Conservation (phyloP, 2,329 filamentous ascomycete genomes). For the Venturia oleaginea region DNA sequence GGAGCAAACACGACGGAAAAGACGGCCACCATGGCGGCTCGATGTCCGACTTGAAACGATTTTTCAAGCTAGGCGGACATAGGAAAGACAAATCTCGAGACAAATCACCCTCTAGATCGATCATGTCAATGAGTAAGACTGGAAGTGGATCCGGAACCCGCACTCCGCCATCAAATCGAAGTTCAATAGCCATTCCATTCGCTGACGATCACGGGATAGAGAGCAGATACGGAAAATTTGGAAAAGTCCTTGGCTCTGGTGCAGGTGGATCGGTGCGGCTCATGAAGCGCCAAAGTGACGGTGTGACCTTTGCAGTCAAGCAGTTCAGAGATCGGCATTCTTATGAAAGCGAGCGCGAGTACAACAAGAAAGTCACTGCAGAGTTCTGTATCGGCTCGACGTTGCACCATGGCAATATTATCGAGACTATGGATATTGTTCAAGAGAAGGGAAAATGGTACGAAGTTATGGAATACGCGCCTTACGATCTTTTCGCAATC, state of each 20-base stretch:
- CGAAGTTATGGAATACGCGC: conserved; percentile 98
- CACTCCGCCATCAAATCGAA: conserved; percentile 27
- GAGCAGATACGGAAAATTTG: conserved; percentile 92
- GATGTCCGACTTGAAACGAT: conserved; percentile 93
- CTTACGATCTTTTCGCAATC: conserved; percentile 90
- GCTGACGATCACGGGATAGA: conserved; percentile 85
- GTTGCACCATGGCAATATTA: conserved; percentile 94
- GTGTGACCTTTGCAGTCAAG: conserved; percentile 92
- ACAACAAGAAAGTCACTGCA: conserved; percentile 94
- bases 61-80: conserved; percentile 72
- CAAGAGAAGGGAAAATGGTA: conserved; percentile 93
- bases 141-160: conserved; percentile 37
- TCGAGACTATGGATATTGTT: conserved; percentile 93
- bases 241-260: conserved; percentile 84
- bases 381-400: conserved; percentile 98
- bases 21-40: conserved; percentile 54
- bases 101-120: conserved; percentile 50
- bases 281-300: conserved; percentile 88
- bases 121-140: conserved; percentile 21
- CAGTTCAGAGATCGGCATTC: conserved; percentile 88
- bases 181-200: conserved; percentile 57
- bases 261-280: conserved; percentile 89
- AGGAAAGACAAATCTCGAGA: conserved; percentile 43
- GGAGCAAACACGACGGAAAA: conserved; percentile 26
- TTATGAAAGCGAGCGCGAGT: conserved; percentile 90